A percentile compares a stretch with the other conserved stretches of the same genome.
These are phyloP conservation scores for Geranium incanum DNA, from an alignment of 441 rosid genomes.

Conservation along the genomic window DNA sequence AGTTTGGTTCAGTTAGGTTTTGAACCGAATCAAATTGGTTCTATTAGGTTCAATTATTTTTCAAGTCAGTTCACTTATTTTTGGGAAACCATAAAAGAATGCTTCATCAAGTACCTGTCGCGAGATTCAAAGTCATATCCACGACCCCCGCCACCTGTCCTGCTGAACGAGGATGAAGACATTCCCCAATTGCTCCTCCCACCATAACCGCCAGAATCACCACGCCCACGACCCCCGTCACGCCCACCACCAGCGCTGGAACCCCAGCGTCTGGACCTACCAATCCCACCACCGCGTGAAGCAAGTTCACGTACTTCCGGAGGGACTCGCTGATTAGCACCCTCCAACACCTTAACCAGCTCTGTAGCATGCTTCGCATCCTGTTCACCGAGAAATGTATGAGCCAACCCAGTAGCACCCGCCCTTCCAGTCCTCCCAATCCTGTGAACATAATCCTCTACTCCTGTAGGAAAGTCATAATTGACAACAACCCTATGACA, in stretches of 20 bases:
- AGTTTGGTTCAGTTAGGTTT: too few species aligned
- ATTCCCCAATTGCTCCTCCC: constrained; percentile 44
- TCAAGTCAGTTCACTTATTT: too few species aligned
- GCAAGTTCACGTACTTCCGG: constrained; percentile 82
- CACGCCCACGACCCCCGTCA: constrained; percentile 35
- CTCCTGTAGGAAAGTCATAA: constrained; percentile 93
- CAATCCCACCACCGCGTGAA: constrained; percentile 67
- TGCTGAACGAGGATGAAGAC: constrained; percentile 27
- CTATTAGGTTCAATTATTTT: too few species aligned
- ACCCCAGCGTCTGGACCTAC: constrained; percentile 68
- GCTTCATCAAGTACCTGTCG: constrained; percentile 42
- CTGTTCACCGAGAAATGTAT: constrained; percentile 81
- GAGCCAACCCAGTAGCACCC: constrained; percentile 88
- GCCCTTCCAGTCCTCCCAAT: constrained; percentile 99
- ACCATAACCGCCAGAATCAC: constrained; percentile 25
- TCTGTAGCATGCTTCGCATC: constrained; percentile 88
- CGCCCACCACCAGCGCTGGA: constrained; percentile 42
- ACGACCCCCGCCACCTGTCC: constrained; percentile 39
- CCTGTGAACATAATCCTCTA: constrained; percentile 96
- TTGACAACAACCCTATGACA: constrained; percentile 75
- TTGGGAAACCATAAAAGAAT: too few species aligned
- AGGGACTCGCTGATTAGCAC: constrained; percentile 83
- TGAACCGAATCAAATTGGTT: too few species aligned
- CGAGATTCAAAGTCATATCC: constrained; percentile 41
- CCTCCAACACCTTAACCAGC: constrained; percentile 82